Conservation (phyloP, 2,329 filamentous ascomycete species). For the Botrytis galanthina region DNA sequence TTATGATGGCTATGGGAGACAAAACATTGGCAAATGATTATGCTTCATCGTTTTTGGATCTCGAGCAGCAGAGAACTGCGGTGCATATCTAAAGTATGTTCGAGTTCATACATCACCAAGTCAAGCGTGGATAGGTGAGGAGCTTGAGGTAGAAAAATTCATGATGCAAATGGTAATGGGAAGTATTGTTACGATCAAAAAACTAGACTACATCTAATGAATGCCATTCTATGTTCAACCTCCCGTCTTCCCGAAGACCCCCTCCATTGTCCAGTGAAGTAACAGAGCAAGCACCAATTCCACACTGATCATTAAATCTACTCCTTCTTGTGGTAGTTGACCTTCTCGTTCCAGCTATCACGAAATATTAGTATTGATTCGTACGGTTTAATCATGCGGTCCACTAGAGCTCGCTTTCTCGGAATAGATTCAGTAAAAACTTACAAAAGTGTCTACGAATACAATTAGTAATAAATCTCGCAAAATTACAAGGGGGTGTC, state of each 20-base stretch:
- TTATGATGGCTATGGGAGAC: slow-evolving; percentile 59
- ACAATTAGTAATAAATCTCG: slow-evolving; percentile 23
- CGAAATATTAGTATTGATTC: neutral
- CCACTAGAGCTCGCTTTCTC: slow-evolving; percentile 16
- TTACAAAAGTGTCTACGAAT: slow-evolving; percentile 62
- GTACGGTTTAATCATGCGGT: neutral
- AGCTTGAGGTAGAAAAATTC: slow-evolving; percentile 26
- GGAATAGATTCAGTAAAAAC: slow-evolving; percentile 37
- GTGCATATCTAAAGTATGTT: slow-evolving; percentile 7
- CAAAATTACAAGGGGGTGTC: slow-evolving; percentile 17
- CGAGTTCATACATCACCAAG: neutral
- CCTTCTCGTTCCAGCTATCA: slow-evolving; percentile 81
- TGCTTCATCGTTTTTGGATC: slow-evolving; percentile 52
- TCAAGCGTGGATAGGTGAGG: neutral
- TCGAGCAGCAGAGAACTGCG: slow-evolving; percentile 43
- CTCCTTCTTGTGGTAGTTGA: slow-evolving; percentile 86
- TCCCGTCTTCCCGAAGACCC: neutral
- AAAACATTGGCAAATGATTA: slow-evolving; percentile 54
- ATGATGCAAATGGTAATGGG: slow-evolving; percentile 21
- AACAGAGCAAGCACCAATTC: neutral
- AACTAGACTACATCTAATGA: slow-evolving; percentile 21
- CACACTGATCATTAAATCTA: slow-evolving; percentile 21
- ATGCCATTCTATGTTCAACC: slow-evolving; percentile 20
- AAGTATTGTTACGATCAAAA: slow-evolving; percentile 18
- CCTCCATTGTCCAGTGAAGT: slow-evolving; percentile 10